Percentiles rank a stretch among this genome's conserved stretches.
Conservation (phyloP, 2,329 filamentous ascomycete species). For the Colletotrichum tabaci region DNA sequence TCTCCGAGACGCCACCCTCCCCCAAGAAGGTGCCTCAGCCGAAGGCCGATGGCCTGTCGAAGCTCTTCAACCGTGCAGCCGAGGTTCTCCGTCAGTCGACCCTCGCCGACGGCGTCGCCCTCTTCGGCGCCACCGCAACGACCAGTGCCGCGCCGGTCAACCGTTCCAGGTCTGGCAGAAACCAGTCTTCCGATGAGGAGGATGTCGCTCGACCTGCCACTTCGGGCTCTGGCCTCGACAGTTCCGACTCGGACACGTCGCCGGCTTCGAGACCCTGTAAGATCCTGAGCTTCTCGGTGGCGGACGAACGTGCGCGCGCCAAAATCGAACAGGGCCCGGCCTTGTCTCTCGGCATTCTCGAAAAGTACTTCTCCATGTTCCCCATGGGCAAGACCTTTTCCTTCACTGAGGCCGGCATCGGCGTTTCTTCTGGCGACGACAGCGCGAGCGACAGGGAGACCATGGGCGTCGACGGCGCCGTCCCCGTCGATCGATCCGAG, state of each 20-base stretch:
- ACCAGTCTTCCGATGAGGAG: conserved; percentile 41
- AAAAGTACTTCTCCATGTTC: conserved; percentile 50
- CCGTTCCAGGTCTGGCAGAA: conserved; percentile 25
- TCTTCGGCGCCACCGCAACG: conserved; percentile 50
- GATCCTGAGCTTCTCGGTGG: conserved; percentile 49
- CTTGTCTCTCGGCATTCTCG: conserved; percentile 48
- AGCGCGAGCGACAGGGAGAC: conserved; percentile 49
- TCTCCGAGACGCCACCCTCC: conserved; percentile 15
- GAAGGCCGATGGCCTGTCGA: conserved; percentile 45
- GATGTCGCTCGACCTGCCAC: conserved; percentile 35
- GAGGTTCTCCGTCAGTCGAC: conserved; percentile 50
- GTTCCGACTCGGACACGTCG: conserved; percentile 50
- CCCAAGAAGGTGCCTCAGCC: conserved; percentile 23
- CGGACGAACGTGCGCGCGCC: conserved; percentile 45
- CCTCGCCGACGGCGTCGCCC: conserved; percentile 50
- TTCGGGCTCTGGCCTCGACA: conserved; percentile 46
- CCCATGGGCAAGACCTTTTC: conserved; percentile 50
- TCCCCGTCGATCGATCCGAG: background rate
- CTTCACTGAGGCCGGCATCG: conserved; percentile 49
- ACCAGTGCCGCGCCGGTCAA: conserved; percentile 29
- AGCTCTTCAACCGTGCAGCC: conserved; percentile 49
- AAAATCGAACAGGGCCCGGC: conserved; percentile 48
- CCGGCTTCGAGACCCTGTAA: conserved; percentile 48
- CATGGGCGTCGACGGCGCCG: conserved; percentile 17
- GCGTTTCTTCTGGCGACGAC: conserved; percentile 51